A percentile compares a stretch with the other conserved stretches of the same genome.
phyloP scores from a whole-genome alignment of 805 yeast species.

The Candida sonorensis region DNA sequence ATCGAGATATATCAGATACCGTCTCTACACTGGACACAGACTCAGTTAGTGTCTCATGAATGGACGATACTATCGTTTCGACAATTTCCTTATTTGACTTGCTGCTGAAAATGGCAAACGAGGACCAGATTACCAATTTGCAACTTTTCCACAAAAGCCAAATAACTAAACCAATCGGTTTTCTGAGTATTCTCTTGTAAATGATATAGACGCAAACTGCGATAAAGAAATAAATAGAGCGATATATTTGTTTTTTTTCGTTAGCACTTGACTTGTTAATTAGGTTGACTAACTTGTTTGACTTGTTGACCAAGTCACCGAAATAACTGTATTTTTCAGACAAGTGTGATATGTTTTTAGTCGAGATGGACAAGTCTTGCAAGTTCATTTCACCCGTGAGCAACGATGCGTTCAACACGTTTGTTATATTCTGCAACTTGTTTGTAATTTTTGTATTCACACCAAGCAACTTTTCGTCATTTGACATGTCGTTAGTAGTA shows the following conservation, averaged over 20 bases:
- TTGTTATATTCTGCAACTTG: constrained; percentile 40
- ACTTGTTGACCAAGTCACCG: constrained; percentile 33
- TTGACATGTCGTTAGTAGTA: constrained; percentile 23
- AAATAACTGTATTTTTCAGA: constrained; percentile 37
- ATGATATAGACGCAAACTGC: constrained; percentile 42
- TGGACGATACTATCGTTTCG: no score
- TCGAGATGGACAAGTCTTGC: constrained; percentile 40
- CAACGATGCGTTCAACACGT: constrained; percentile 41
- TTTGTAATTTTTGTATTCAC: constrained; percentile 42
- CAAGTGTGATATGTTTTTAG: constrained; percentile 33
- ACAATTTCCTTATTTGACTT: no score
- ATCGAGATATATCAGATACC: no score
- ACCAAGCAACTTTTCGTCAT: constrained; percentile 35
- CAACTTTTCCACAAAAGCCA: constrained; percentile 41
- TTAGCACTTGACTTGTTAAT: constrained; percentile 46
- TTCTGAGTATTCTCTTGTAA: constrained; percentile 40
- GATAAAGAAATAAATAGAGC: constrained; percentile 38
- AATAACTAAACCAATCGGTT: constrained; percentile 36
- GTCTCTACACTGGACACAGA: no score
- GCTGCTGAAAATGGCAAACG: no score
- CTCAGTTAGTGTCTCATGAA: no score
- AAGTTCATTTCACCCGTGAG: constrained; percentile 46
- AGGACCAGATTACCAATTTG: constrained; percentile 12
- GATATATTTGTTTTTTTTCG: constrained; percentile 42
- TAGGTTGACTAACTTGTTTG: constrained; percentile 40